phyloP scores from a whole-genome alignment of 1,139 yeast species.

The Debaryomyces sp. region DNA sequence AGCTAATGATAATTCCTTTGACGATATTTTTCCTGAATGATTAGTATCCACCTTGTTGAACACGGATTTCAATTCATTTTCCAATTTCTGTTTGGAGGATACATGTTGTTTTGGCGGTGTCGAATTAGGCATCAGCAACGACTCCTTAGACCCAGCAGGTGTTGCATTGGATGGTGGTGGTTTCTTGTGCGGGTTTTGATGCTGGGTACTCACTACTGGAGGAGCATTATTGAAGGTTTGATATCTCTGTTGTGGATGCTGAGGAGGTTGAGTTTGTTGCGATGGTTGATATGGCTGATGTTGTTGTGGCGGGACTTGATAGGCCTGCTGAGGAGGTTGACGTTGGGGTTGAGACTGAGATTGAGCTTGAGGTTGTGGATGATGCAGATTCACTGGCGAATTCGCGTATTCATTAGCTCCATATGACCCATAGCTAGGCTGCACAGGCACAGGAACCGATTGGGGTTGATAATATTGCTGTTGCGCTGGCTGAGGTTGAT shows the following conservation, averaged over 20 bases:
- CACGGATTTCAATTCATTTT: slow-evolving; percentile 52
- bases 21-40: slow-evolving; percentile 58
- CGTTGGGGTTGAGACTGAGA: slow-evolving; percentile 19
- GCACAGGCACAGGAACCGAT: slow-evolving; percentile 13
- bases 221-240: slow-evolving; percentile 4
- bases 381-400: slow-evolving; percentile 11
- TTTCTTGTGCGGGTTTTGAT: slow-evolving; percentile 17
- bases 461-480: slow-evolving; percentile 16
- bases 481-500: slow-evolving; percentile 15
- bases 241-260: slow-evolving; percentile 10
- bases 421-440: slow-evolving; percentile 8
- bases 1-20: slow-evolving; percentile 62
- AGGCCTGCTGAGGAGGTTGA: slow-evolving; percentile 17
- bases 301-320: slow-evolving; percentile 10
- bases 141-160: slow-evolving; percentile 17
- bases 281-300: slow-evolving; percentile 3
- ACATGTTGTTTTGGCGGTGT: slow-evolving; percentile 10
- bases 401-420: slow-evolving; percentile 1
- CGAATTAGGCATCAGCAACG: slow-evolving; percentile 14
- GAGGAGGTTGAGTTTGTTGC: slow-evolving; percentile 8
- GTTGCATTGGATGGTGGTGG: slow-evolving; percentile 18
- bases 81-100: slow-evolving; percentile 41
- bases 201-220: slow-evolving; percentile 11
- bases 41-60: slow-evolving; percentile 60
- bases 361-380: slow-evolving; percentile 15